phyloP scores from a whole-genome alignment of 352 stramenopile genomes.

The Pilasporangium apinafurcum region DNA sequence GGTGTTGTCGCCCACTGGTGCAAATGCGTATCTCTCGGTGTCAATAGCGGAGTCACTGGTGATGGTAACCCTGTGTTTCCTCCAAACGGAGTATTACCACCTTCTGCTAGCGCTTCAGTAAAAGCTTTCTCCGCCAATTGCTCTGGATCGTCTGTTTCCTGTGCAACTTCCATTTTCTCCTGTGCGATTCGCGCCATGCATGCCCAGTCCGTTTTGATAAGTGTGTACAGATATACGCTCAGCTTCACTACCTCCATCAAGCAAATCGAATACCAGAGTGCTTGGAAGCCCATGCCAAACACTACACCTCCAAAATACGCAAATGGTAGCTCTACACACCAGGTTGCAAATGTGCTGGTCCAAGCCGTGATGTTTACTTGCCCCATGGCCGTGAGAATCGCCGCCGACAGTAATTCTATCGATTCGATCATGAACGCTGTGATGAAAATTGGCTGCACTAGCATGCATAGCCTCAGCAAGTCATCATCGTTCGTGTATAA shows the following conservation, averaged over 20 bases:
- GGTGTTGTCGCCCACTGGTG: no score
- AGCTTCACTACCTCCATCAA: slow-evolving; percentile 27
- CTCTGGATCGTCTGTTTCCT: no score
- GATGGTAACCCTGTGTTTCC: no score
- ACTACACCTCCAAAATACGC: slow-evolving; percentile 26
- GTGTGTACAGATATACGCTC: slow-evolving; percentile 16
- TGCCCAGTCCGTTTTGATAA: slow-evolving; percentile 24
- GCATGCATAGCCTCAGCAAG: slow-evolving; percentile 22
- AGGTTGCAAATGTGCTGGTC: slow-evolving; percentile 24
- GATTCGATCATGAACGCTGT: slow-evolving; percentile 27
- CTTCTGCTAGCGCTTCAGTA: no score
- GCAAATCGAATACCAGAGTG: slow-evolving; percentile 26
- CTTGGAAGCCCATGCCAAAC: slow-evolving; percentile 24
- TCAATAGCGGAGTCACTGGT: no score
- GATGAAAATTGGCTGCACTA: slow-evolving; percentile 33
- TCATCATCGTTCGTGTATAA: slow-evolving; percentile 34
- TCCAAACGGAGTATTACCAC: no score
- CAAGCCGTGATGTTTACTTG: slow-evolving; percentile 27
- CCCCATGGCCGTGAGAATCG: slow-evolving; percentile 32
- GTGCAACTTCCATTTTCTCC: no score
- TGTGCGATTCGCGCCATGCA: slow-evolving; percentile 32
- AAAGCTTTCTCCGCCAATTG: no score
- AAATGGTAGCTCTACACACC: slow-evolving; percentile 30
- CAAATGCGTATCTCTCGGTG: no score
- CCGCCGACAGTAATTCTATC: slow-evolving; percentile 27